Evolutionary conservation across 768 basidiomycete genomes (phyloP), one percentile per base, ranked within the genome.

Genomic region (Cyclocybe aegerita): DNA sequence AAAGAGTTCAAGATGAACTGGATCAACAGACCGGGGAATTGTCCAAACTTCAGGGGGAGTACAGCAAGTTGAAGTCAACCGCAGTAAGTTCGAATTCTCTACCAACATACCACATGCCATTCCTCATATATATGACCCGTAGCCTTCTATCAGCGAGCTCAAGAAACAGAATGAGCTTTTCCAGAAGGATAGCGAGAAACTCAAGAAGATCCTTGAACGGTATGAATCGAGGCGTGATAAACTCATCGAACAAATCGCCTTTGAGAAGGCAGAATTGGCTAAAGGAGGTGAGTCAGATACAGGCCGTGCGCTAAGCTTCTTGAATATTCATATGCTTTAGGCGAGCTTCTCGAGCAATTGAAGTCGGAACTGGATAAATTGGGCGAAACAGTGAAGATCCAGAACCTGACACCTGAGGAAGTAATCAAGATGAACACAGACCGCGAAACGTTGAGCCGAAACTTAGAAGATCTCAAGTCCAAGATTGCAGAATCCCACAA

Each of bases 381-480:
- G 17, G 70, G 73, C 7, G 75, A 78, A 0, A 78, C 86, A 2
- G 90, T 98, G 29, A 86, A 85, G 60, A 81, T 74, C 31, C 97
- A 99, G 66, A 95, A 97, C 61, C 78, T 99, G 39, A 82, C 90
- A 1, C 88, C 90, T 0, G 92, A 95, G 66, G 95, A 99, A 68
- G 93, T 97, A 37, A 70, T 81, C 47, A 85, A 85, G 34, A 95
- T 99, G 91, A 94, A 88, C 60, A 83, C 83, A 4, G 94, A 98
- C 56, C 88, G 93, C 50, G 90, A 94, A 58, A 82, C 76, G 23
- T 76, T 96, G 33, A 73, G 81, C 4, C 80, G 83, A 44, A 88
- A 80, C 57, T 69, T 93, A 47, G 85, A 88, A 55, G 89, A 90
- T 53, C 80, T 94, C 48, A 86, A 82, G 55, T 74, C 81, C 53